A percentile compares a stretch with the other conserved stretches of the same genome.
phyloP scores from a whole-genome alignment of 2,329 filamentous ascomycete species.

The Hypoxylon sp. region DNA sequence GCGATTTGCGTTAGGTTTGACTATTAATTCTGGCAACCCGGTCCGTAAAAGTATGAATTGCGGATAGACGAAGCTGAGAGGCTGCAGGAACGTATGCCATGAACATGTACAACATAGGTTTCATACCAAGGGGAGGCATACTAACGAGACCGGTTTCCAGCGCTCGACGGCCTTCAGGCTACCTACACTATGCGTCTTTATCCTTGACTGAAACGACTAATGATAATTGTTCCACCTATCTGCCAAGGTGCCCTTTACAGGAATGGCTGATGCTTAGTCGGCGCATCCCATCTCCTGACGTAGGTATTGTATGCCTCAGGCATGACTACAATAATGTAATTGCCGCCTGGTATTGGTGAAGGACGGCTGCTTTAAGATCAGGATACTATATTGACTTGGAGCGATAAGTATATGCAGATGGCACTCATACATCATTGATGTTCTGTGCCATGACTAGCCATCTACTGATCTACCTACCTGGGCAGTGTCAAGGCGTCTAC shows the following conservation, averaged over 20 bases:
- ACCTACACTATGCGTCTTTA: conserved; percentile 11
- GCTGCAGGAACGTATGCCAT: conserved; percentile 14
- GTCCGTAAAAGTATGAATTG: conserved; percentile 5
- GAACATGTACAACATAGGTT: conserved; percentile 30
- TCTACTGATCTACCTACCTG: no score
- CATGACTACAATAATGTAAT: no score
- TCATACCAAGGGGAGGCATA: conserved; percentile 8
- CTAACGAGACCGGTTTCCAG: conserved; percentile 22
- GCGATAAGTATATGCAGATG: neutral
- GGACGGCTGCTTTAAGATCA: neutral
- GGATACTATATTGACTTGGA: neutral
- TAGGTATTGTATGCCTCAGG: neutral
- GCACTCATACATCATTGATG: no score
- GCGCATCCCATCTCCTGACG: neutral
- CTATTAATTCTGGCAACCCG: conserved; percentile 15
- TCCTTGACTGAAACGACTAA: conserved; percentile 21
- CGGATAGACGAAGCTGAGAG: conserved; percentile 16
- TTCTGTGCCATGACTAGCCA: no score
- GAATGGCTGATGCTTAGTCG: no score
- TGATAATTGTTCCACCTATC: conserved; percentile 15
- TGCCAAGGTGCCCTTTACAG: neutral
- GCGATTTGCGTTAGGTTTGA: conserved; percentile 3
- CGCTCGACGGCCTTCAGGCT: conserved; percentile 1
- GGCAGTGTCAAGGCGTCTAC: neutral
- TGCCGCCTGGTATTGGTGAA: no score